Evolutionary conservation across 441 rosid genomes (phyloP).

Genomic region (Syzygium malaccense): DNA sequence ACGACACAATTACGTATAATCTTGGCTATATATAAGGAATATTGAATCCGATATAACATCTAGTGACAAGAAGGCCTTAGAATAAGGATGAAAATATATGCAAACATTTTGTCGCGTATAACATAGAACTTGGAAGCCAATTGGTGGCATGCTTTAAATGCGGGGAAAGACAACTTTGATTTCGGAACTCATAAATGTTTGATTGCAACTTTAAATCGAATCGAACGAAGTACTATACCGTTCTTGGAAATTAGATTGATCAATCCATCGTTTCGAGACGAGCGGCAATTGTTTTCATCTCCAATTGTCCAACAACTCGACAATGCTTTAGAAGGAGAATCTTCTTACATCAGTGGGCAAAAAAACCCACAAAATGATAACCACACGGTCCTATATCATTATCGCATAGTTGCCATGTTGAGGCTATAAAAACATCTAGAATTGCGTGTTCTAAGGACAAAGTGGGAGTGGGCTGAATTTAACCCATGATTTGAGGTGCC

Average conservation of each 20-base stretch:
- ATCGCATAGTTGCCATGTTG: neutral
- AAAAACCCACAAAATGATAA: neutral
- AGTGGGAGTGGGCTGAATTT: neutral
- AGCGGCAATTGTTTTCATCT: neutral
- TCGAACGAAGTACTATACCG: neutral
- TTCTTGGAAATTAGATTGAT: neutral
- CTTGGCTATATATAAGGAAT: neutral
- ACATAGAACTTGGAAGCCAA: neutral
- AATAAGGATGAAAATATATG: neutral
- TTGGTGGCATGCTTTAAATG: neutral
- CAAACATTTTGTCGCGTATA: neutral
- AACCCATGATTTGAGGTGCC: neutral
- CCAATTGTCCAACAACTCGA: neutral
- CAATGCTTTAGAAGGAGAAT: neutral
- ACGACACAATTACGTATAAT: neutral
- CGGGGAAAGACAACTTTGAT: neutral
- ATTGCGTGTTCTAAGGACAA: neutral
- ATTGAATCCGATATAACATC: neutral
- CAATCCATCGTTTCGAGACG: rapidly evolving
- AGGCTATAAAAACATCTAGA: neutral
- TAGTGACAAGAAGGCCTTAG: neutral
- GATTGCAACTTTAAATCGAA: neutral
- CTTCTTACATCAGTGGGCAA: neutral
- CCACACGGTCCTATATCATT: neutral
- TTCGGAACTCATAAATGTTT: neutral